A percentile compares a stretch with the other conserved stretches of the same genome.
These are phyloP conservation scores for Mycena leptocephala DNA, from an alignment of 768 basidiomycete species.

Conservation along the genomic window DNA sequence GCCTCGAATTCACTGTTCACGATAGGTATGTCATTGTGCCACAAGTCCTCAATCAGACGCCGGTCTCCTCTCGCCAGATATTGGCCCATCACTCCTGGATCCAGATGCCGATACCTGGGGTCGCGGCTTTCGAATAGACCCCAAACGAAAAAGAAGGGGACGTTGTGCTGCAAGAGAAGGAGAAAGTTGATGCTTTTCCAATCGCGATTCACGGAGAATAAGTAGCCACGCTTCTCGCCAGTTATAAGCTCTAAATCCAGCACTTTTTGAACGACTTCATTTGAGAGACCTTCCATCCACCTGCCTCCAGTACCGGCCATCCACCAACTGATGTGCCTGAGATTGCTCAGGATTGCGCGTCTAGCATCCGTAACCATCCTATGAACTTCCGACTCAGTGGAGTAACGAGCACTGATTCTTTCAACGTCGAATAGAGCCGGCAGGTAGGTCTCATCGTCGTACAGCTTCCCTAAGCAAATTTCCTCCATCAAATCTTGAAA, in stretches of 20 bases:
- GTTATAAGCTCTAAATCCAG: not conserved
- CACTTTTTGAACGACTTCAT: not conserved
- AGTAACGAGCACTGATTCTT: no score
- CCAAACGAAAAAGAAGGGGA: not conserved
- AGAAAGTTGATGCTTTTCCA: not conserved
- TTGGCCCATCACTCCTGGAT: not conserved
- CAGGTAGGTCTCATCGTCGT: no score
- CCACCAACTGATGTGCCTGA: not conserved
- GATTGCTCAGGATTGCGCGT: not conserved
- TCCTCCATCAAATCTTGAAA: no score
- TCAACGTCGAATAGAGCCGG: no score
- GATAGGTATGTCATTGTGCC: no score
- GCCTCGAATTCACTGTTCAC: no score
- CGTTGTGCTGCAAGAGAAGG: not conserved
- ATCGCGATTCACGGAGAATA: not conserved
- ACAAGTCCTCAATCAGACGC: no score
- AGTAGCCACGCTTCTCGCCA: not conserved
- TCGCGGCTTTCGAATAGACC: not conserved
- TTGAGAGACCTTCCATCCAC: not conserved
- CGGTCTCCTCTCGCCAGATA: no score
- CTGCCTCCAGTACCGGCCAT: not conserved
- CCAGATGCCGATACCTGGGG: not conserved
- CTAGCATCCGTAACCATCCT: not conserved
- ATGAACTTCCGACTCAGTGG: no score
- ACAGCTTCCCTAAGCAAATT: no score